Base-by-base conservation (phyloP, 148 eudicot genomes). In the Dysphania ambrosioides region DNA sequence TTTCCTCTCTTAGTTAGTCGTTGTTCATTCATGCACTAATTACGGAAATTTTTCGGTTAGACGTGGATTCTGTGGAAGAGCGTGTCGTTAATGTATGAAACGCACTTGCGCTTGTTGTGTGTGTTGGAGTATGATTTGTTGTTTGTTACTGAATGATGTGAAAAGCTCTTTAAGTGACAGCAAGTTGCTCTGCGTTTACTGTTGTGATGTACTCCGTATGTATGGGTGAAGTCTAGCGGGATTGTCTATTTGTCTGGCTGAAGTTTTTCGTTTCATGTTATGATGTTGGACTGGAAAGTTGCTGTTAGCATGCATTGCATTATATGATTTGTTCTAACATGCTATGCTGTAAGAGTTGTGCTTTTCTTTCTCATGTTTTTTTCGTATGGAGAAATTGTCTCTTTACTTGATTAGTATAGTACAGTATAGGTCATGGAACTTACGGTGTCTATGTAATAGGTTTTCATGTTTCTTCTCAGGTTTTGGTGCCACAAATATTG, bases 11-110 rank as follows among this genome's bases (percentile, higher is more conserved):
- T 68, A 15, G 57, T 35, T n/a, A 23, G 32, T 74, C 31, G 71
- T 63, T 73, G 24, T 24, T 67, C 31, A 27, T 60, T 74, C 69
- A 68, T 79, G 82, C 78, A 74, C 68, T 79, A 60, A 68, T 49
- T 40, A 34, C 72, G 36, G n/a, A 29, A 21, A 27, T 70, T 18
- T 9, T 59, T 35, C 55, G 34, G 4, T 38, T 40, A 66, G 18
- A 40, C 63, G 75, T 71, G 55, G 10, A 13, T 64, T 71, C 55
- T 64, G 59, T 2, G 35, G 21, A 47, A 15, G 18, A 13, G 53
- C 13, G 21, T 47, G 18, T 44, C 53, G 34, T 27, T 13, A 8
- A 59, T 59, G 12, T 59, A 16, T 59, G 26, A 27, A 2, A 59
- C 27, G 3, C 16, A 59, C 8, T 24, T 4, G 63, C 18, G 58